These are phyloP conservation scores for Ceratobasidium sp. DNA, from an alignment of 1,284 basidiomycete genomes.

Conservation along the genomic window DNA sequence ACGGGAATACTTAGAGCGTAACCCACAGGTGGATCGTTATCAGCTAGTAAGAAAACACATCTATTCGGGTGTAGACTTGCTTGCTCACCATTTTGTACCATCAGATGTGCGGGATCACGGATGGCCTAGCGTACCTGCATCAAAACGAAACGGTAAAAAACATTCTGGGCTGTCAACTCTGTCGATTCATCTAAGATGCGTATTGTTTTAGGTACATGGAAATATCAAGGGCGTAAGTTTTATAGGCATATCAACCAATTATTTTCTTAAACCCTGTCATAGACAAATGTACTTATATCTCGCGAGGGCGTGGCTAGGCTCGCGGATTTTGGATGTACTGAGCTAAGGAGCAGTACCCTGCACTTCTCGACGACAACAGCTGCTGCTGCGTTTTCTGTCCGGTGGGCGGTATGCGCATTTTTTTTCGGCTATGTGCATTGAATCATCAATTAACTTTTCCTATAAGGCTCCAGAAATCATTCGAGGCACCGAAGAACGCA, in stretches of 20 bases:
- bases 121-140: not conserved
- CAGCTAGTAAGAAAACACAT: not conserved
- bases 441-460: not conserved
- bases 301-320: not conserved
- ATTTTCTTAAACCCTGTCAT: not conserved
- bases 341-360: not conserved
- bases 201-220: not conserved
- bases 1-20: not conserved
- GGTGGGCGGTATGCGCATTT: slow-evolving; percentile 7
- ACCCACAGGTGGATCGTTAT: slow-evolving; percentile 7
- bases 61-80: not conserved
- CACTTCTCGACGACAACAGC: not conserved
- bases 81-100: not conserved
- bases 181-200: not conserved
- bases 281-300: slow-evolving; percentile 10
- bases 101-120: not conserved
- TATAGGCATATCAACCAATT: too few species aligned
- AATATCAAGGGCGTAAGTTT: not conserved
- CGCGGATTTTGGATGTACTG: slow-evolving; percentile 17
- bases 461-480: not conserved
- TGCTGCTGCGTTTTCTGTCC: not conserved
- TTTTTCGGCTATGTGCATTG: not conserved
- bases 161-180: not conserved
- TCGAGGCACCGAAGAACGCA: not conserved
- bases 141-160: not conserved